Evolutionary conservation across 768 basidiomycete species (phyloP), one percentile per base, ranked within the genome.

Genomic region (Tylopilus sp.): DNA sequence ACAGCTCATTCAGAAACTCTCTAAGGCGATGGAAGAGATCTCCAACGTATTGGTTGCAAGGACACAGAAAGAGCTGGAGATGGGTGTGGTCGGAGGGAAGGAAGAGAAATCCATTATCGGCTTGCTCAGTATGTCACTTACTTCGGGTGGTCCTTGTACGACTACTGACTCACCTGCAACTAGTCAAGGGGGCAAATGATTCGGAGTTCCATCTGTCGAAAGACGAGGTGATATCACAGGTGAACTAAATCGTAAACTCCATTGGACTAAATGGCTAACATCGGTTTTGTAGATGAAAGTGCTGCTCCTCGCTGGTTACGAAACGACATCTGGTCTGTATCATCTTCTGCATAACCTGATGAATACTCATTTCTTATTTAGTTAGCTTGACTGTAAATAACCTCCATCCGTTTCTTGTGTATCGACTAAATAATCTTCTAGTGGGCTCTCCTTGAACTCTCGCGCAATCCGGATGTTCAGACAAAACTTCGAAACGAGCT

Each of bases 371-470:
- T n/a, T n/a, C 45, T 20, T 21, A 12, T 5, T n/a, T 33, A 65
- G 64, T 60, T 17, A 57, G 40, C 31, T 35, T 65, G 50, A 62
- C 53, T 15, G 61, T 62, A 26, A 42, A 26, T 38, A n/a, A n/a
- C 4, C 1, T 13, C 9, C n/a, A 7, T n/a, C 3, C 10, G 1
- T 39, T 21, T 3, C 9, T 11, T 9, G 2, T 22, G 3, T 13
- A 13, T 11, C n/a, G 4, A 36, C 10, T 18, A 18, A 10, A 38
- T 20, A 18, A 7, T 1, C 9, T 36, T 5, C 4, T 18, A 78
- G 77, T 83, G 82, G 80, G 76, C 79, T 1, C 68, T 85, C 0
- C 73, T 83, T 20, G 81, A 83, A 52, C 72, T n/a, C n/a, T n/a
- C n/a, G n/a, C n/a, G n/a, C n/a, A n/a, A n/a, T n/a, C n/a, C n/a